Percentiles rank a stretch among this genome's conserved stretches.
Conservation (phyloP, 2,329 filamentous ascomycete genomes). For the Fusarium sp. region DNA sequence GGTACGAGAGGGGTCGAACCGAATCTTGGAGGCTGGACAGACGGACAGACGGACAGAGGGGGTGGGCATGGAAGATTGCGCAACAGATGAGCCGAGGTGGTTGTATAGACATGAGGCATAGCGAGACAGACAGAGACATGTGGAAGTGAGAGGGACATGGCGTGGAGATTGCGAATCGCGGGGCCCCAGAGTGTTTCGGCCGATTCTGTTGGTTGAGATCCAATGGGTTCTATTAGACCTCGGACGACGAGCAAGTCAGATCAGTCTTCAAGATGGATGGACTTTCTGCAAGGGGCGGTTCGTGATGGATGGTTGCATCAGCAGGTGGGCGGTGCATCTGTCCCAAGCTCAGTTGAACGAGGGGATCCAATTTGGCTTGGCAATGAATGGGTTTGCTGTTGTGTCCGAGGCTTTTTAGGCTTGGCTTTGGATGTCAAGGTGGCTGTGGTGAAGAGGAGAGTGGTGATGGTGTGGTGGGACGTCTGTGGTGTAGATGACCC, state of each 20-base stretch:
- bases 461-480: neutral
- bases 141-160: conserved; percentile 14
- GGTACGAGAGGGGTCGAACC: neutral
- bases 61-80: neutral
- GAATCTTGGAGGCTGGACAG: neutral
- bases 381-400: neutral
- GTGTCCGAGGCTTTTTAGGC: neutral
- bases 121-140: conserved; percentile 11
- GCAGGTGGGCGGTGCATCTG: neutral
- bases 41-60: neutral
- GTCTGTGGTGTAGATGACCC: neutral
- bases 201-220: conserved; percentile 14
- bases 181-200: conserved; percentile 21
- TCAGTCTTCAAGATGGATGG: neutral
- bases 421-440: neutral
- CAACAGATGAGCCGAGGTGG: conserved; percentile 24
- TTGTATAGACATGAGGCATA: neutral
- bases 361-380: neutral
- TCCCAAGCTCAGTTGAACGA: neutral
- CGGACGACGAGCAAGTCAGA: neutral
- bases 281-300: conserved; percentile 18
- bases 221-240: neutral
- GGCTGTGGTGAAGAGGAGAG: neutral
- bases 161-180: conserved; percentile 32
- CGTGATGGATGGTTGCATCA: neutral